phyloP scores from a whole-genome alignment of 164 flowering plant species.

The Liriodendron chinense region DNA sequence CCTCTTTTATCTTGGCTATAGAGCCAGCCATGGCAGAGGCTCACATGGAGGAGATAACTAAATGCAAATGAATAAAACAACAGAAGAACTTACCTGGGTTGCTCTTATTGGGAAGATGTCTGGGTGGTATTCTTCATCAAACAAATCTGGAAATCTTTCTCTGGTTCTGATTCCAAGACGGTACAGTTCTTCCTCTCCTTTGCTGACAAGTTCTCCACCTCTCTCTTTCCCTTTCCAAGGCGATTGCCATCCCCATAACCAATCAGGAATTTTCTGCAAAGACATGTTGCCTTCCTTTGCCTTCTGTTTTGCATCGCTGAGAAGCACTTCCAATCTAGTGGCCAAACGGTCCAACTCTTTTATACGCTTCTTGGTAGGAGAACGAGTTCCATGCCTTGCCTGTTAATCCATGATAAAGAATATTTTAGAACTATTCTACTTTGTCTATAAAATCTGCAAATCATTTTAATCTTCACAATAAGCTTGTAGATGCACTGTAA shows the following conservation, averaged over 20 bases:
- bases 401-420: slow-evolving; percentile 16
- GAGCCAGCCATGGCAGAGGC: background rate
- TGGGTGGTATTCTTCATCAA: slow-evolving; percentile 79
- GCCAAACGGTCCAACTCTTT: slow-evolving; percentile 62
- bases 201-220: slow-evolving; percentile 72
- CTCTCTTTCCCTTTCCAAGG: slow-evolving; percentile 86
- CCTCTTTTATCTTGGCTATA: background rate
- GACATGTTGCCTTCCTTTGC: slow-evolving; percentile 23
- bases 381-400: slow-evolving; percentile 98
- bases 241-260: slow-evolving; percentile 85
- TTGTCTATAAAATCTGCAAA: background rate
- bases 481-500: background rate
- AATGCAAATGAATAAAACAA: background rate
- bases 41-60: background rate
- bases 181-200: slow-evolving; percentile 88
- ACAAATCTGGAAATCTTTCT: slow-evolving; percentile 60
- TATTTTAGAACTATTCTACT: no score
- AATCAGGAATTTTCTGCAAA: slow-evolving; percentile 49
- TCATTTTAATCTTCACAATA: background rate
- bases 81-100: slow-evolving; percentile 54
- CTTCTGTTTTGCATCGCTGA: slow-evolving; percentile 39
- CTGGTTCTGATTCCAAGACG: slow-evolving; percentile 63
- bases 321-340: slow-evolving; percentile 44
- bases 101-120: slow-evolving; percentile 70
- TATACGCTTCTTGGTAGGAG: slow-evolving; percentile 86